Base-by-base conservation (phyloP, 805 yeast species). In the Saccharomycopsis capsularis region DNA sequence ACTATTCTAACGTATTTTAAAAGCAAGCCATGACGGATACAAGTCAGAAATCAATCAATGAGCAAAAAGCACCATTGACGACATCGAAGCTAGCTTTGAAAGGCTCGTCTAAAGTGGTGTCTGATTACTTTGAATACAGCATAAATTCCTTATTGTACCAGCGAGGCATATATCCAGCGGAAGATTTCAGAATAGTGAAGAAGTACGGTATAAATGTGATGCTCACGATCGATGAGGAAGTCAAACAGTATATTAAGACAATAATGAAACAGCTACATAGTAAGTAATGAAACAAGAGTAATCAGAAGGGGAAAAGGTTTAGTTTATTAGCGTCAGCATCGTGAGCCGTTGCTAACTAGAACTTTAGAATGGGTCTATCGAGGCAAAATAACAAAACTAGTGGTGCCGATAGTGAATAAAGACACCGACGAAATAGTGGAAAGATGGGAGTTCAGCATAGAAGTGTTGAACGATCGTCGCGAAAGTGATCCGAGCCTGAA, bases 81-180 rank as follows among this genome's bases (percentile, higher is more conserved):
- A 16, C 19, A 13, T 41, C 79, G 4, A 73, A 77, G 57, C 60
- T 79, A 47, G 79, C 88, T 2, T 64, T 85, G 40, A 81, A 81
- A 57, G 96, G 96, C 11, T 84, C 95, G 0, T 79, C 95, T 9
- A 78, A 80, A 54, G 71, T 78, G 0, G 87, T 89, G 0, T 76
- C 91, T 0, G 96, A 88, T 64, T 88, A 85, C 65, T 86, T 90
- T 58, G 81, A 86, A 57, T 86, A 79, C 61, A 77, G 91, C 47
- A 81, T 90, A 46, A 83, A 87, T 60, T 78, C 82, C 42, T 85
- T 90, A 23, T 73, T 91, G 3, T 90, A 83, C 62, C 97, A 91
- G 63, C 68, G 98, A 46, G 95, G 95, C 0, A 81, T 90, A 18
- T 90, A 90, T 58, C 95, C 96, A 0, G 73, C 85, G 3, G 95